phyloP scores from a whole-genome alignment of 2,329 filamentous ascomycete species.

The Ceratocystis papillata region DNA sequence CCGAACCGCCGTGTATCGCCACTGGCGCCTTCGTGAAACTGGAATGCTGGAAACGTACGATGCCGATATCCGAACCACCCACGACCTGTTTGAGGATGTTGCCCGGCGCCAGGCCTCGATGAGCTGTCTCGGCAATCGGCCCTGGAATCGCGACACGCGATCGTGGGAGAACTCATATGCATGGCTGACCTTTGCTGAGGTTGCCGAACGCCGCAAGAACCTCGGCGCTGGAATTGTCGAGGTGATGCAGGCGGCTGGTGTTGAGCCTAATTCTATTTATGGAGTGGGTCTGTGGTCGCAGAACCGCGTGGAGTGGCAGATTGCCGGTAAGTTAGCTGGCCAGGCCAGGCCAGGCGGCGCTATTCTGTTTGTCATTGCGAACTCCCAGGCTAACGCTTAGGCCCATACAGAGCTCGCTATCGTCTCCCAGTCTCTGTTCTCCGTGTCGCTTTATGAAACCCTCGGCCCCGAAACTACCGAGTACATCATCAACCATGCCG shows the following conservation, averaged over 20 bases:
- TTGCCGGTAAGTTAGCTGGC: constrained; percentile 46
- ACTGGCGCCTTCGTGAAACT: constrained; percentile 65
- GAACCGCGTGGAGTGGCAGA: constrained; percentile 80
- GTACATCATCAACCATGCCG: constrained; percentile 88
- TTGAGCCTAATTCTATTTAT: constrained; percentile 50
- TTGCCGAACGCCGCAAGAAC: constrained; percentile 69
- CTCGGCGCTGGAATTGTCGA: constrained; percentile 78
- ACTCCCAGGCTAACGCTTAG: constrained; percentile 11
- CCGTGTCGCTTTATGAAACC: constrained; percentile 92
- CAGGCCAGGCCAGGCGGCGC: too few species aligned
- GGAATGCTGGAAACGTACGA: constrained; percentile 61
- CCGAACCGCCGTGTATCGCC: constrained; percentile 67
- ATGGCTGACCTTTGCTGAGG: constrained; percentile 73
- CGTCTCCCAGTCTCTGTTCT: constrained; percentile 76
- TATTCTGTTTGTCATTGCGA: too few species aligned
- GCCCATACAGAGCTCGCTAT: constrained; percentile 59
- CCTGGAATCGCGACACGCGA: constrained; percentile 65
- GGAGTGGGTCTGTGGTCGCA: constrained; percentile 78
- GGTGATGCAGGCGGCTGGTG: constrained; percentile 61
- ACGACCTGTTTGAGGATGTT: constrained; percentile 69
- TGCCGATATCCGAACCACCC: constrained; percentile 57
- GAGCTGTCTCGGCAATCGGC: constrained; percentile 67
- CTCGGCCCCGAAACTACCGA: constrained; percentile 83
- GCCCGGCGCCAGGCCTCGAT: constrained; percentile 53
- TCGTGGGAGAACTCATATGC: constrained; percentile 62